Evolutionary conservation across 257 asterid genomes (phyloP).

Genomic region (Apocynum venetum): DNA sequence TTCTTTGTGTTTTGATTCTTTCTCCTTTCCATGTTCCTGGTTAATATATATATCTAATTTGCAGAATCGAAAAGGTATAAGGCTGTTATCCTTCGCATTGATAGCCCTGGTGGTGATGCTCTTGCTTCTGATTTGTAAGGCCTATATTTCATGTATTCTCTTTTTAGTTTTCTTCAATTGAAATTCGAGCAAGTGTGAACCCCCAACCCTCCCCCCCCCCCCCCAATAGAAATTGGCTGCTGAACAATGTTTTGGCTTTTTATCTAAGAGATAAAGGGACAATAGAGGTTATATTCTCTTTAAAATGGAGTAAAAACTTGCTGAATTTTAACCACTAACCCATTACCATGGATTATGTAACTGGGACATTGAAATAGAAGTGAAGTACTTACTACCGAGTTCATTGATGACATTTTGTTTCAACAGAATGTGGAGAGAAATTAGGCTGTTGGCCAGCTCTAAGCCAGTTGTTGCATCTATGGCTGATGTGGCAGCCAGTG

Average conservation of each 20-base stretch:
- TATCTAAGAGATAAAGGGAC: background rate
- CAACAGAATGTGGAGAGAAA: constrained; percentile 98
- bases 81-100: constrained; percentile 89
- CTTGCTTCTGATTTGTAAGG: constrained; percentile 99
- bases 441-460: constrained; percentile 78
- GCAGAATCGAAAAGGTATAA: constrained; percentile 86
- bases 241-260: background rate
- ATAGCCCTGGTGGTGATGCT: constrained; percentile 99
- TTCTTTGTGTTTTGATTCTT: background rate
- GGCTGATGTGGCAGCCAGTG: constrained; percentile 99
- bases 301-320: background rate
- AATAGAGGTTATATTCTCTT: background rate
- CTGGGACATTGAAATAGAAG: background rate
- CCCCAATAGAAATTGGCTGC: background rate
- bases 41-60: constrained; percentile 13
- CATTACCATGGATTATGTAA: background rate
- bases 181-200: background rate
- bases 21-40: background rate
- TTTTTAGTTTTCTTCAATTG: background rate
- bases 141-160: constrained; percentile 8
- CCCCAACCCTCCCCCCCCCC: background rate
- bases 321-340: background rate
- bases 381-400: background rate
- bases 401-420: constrained; percentile 19
- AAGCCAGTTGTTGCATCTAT: constrained; percentile 94